Conservation (phyloP, 768 basidiomycete species). For the Tricholoma saponaceum region DNA sequence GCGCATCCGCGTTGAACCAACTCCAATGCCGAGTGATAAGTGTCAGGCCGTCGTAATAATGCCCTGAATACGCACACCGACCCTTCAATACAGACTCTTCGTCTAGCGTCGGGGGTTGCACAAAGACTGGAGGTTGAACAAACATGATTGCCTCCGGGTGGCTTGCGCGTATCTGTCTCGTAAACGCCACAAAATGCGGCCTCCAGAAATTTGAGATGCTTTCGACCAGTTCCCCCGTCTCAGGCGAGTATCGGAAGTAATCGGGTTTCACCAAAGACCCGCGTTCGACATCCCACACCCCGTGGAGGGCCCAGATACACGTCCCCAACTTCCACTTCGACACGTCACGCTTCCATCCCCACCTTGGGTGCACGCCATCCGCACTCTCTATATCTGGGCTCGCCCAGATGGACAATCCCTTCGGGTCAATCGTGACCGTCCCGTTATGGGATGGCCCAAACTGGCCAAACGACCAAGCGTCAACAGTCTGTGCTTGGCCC, state of each 20-base stretch:
- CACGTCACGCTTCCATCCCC: slow-evolving; percentile 79
- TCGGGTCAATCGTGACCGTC: slow-evolving; percentile 78
- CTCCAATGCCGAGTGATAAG: slow-evolving; percentile 92
- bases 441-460: slow-evolving; percentile 78
- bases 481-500: slow-evolving; percentile 79
- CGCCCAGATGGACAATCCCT: slow-evolving; percentile 76
- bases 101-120: slow-evolving; percentile 60
- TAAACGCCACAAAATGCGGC: slow-evolving; percentile 59
- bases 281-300: slow-evolving; percentile 79
- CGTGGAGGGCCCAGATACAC: slow-evolving; percentile 86
- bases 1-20: slow-evolving; percentile 92
- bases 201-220: slow-evolving; percentile 82
- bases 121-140: slow-evolving; percentile 89
- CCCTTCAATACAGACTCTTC: slow-evolving; percentile 54
- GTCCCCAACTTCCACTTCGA: slow-evolving; percentile 67
- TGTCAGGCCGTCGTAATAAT: slow-evolving; percentile 95
- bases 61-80: slow-evolving; percentile 68
- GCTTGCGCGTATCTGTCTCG: slow-evolving; percentile 50
- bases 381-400: slow-evolving; percentile 36
- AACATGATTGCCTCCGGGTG: slow-evolving; percentile 89
- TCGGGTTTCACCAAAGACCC: slow-evolving; percentile 64
- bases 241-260: slow-evolving; percentile 64
- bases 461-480: slow-evolving; percentile 75
- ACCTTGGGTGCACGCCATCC: slow-evolving; percentile 57
- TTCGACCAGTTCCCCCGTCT: slow-evolving; percentile 42